A percentile compares a stretch with the other conserved stretches of the same genome.
Conservation (phyloP, 345 rosid species). For the Pelargonium nanum region DNA sequence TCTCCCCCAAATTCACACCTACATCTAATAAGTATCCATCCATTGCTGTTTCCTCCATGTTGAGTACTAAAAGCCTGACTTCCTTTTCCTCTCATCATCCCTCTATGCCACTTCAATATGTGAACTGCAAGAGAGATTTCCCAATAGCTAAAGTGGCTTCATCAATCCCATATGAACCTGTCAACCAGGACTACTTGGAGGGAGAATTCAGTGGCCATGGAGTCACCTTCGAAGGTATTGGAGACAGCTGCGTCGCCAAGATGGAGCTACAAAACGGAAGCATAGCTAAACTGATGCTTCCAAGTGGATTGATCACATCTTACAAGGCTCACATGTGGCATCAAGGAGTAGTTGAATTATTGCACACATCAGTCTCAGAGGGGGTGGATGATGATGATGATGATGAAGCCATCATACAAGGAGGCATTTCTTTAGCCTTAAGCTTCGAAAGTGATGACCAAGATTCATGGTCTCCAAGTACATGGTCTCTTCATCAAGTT, state of each 20-base stretch:
- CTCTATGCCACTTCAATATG: conserved; percentile 11
- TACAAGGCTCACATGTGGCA: conserved; percentile 81
- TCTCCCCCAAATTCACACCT: conserved; percentile 23
- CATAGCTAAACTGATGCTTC: conserved; percentile 55
- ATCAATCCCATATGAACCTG: conserved; percentile 40
- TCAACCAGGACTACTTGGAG: conserved; percentile 54
- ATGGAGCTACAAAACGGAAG: conserved; percentile 54
- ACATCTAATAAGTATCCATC: neutral
- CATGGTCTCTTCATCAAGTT: conserved; percentile 45
- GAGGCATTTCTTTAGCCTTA: conserved; percentile 58
- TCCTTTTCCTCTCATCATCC: conserved; percentile 8
- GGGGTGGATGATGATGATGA: conserved; percentile 39
- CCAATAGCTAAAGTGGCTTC: conserved; percentile 36
- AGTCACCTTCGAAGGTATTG: conserved; percentile 54
- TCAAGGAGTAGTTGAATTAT: conserved; percentile 55
- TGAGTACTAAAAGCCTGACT: neutral
- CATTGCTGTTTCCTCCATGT: no score
- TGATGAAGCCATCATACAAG: conserved; percentile 50
- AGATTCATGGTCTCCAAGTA: conserved; percentile 34
- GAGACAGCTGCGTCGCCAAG: conserved; percentile 59
- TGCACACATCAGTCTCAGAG: conserved; percentile 61
- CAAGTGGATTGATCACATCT: conserved; percentile 62
- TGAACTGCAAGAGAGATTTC: conserved; percentile 19
- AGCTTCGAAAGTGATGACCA: conserved; percentile 27
- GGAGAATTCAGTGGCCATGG: conserved; percentile 72